Conservation (phyloP, 495 filamentous ascomycete genomes). For the Baudoinia panamericana region DNA sequence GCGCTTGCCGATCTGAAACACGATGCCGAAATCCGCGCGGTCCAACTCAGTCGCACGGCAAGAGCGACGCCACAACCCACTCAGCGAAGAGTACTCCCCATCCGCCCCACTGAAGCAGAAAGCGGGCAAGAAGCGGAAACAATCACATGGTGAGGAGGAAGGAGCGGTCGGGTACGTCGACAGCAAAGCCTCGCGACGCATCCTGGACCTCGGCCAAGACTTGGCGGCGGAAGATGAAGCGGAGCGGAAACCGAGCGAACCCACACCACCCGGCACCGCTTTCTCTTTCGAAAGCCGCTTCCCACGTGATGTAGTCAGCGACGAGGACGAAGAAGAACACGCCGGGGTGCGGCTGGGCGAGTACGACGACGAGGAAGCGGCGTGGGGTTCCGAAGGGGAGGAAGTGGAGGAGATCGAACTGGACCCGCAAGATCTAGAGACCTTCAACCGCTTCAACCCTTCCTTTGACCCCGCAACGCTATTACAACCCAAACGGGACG, state of each 20-base stretch:
- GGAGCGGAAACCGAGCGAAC: slow-evolving; percentile 32
- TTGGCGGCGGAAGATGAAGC: slow-evolving; percentile 61
- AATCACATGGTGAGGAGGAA: slow-evolving; percentile 35
- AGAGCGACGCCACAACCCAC: slow-evolving; percentile 28
- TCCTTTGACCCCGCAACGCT: slow-evolving; percentile 32
- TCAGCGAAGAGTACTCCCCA: slow-evolving; percentile 32
- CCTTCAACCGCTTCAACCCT: slow-evolving; percentile 82
- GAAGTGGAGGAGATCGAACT: slow-evolving; percentile 42
- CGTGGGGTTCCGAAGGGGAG: slow-evolving; percentile 55
- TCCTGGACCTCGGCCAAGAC: slow-evolving; percentile 73
- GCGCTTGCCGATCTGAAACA: not conserved
- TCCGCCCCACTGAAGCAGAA: slow-evolving; percentile 29
- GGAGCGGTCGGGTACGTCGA: slow-evolving; percentile 71
- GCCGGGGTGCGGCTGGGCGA: slow-evolving; percentile 29
- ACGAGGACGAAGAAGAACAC: slow-evolving; percentile 31
- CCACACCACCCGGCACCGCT: slow-evolving; percentile 38
- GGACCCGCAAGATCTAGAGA: slow-evolving; percentile 76
- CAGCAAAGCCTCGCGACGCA: slow-evolving; percentile 72
- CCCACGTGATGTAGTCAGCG: slow-evolving; percentile 32
- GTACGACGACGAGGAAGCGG: slow-evolving; percentile 41
- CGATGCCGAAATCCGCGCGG: slow-evolving; percentile 11
- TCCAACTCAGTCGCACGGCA: slow-evolving; percentile 6
- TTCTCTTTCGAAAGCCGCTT: slow-evolving; percentile 55
- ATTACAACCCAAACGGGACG: slow-evolving; percentile 28
- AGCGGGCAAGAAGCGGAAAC: slow-evolving; percentile 27